These are phyloP conservation scores for Gaeumannomyces tritici DNA, from an alignment of 2,329 filamentous ascomycete species.

Conservation along the genomic window DNA sequence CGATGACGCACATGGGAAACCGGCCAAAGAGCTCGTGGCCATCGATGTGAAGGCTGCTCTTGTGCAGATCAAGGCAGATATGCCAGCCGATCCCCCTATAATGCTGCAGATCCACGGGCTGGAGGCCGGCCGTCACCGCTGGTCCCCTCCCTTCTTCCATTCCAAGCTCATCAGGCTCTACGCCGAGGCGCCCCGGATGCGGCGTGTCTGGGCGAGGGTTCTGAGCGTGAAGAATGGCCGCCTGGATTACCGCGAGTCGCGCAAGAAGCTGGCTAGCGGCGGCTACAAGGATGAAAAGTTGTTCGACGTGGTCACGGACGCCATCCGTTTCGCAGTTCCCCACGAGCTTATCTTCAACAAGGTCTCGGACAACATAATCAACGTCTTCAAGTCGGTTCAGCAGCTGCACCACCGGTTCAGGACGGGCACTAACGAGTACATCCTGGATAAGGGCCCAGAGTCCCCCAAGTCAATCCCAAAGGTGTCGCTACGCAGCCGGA, in stretches of 20 bases:
- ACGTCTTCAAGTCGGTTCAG: conserved; percentile 74
- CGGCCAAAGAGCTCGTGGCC: conserved; percentile 57
- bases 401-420: conserved; percentile 91
- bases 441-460: conserved; percentile 76
- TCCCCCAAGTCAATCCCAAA: conserved; percentile 80
- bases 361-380: conserved; percentile 89
- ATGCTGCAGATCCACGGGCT: conserved; percentile 83
- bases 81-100: conserved; percentile 82
- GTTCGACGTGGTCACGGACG: conserved; percentile 76
- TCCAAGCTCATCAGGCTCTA: conserved; percentile 76
- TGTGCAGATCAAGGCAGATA: conserved; percentile 77
- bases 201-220: conserved; percentile 75
- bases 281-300: conserved; percentile 63
- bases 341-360: conserved; percentile 84
- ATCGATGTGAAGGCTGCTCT: conserved; percentile 75
- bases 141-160: conserved; percentile 73
- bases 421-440: conserved; percentile 80
- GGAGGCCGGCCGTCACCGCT: conserved; percentile 76
- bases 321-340: conserved; percentile 78
- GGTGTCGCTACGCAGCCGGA: conserved; percentile 71
- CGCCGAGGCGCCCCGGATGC: conserved; percentile 76
- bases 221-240: conserved; percentile 74
- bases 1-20: not conserved
- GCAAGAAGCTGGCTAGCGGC: conserved; percentile 52
- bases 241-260: conserved; percentile 69